Evolutionary conservation across 1,139 yeast species (phyloP).

Genomic region (Spencermartinsiella ligniputridi): DNA sequence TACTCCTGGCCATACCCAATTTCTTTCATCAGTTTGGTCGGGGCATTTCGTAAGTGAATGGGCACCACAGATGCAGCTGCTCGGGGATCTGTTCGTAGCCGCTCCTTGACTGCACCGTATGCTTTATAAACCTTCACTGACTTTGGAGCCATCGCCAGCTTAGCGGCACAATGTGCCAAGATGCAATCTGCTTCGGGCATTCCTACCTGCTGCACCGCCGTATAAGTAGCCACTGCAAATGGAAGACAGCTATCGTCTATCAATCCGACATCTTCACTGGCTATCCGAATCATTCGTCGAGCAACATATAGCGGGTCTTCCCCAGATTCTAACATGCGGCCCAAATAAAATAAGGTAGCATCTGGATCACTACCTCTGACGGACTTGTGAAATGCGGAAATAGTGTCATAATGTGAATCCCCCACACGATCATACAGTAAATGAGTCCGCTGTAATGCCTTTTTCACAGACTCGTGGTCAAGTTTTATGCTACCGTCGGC

Average conservation of each 20-base stretch:
- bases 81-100: slow-evolving; percentile 58
- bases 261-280: slow-evolving; percentile 85
- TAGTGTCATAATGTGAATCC: slow-evolving; percentile 90
- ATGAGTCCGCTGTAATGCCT: slow-evolving; percentile 47
- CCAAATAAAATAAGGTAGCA: slow-evolving; percentile 83
- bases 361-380: slow-evolving; percentile 84
- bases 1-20: slow-evolving; percentile 81
- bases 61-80: slow-evolving; percentile 43
- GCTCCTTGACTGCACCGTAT: slow-evolving; percentile 58
- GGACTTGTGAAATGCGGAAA: slow-evolving; percentile 90
- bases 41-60: slow-evolving; percentile 82
- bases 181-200: slow-evolving; percentile 93
- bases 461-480: slow-evolving; percentile 37
- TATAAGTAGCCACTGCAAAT: slow-evolving; percentile 78
- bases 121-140: slow-evolving; percentile 83
- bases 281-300: slow-evolving; percentile 85
- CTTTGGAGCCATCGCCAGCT: slow-evolving; percentile 79
- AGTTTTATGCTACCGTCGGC: slow-evolving; percentile 7
- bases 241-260: slow-evolving; percentile 82
- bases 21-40: slow-evolving; percentile 83
- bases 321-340: slow-evolving; percentile 84
- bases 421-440: slow-evolving; percentile 81
- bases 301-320: slow-evolving; percentile 93
- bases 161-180: slow-evolving; percentile 87
- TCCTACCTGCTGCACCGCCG: slow-evolving; percentile 89